phyloP scores from a whole-genome alignment of 228 moss, liverwort and hornwort species.

The Sphagnum magellanicum region DNA sequence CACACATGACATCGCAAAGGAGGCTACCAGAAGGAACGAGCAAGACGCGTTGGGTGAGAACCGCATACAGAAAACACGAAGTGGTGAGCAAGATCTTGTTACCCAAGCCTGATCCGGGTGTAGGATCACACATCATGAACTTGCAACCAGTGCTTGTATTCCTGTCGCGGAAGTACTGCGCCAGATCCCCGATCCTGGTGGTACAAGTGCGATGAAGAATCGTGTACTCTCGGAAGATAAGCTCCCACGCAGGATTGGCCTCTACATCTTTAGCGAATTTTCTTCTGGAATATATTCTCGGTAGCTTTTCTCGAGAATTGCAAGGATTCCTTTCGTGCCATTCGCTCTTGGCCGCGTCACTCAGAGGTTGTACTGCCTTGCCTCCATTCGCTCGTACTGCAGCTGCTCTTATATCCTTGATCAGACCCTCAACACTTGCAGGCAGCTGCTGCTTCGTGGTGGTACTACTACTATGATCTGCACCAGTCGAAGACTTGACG shows the following conservation, averaged over 20 bases:
- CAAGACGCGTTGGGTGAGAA: slow-evolving; percentile 66
- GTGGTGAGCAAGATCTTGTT: slow-evolving; percentile 72
- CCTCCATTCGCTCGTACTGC: background rate
- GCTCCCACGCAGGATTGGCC: slow-evolving; percentile 26
- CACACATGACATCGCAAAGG: slow-evolving; percentile 62
- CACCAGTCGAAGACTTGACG: no score
- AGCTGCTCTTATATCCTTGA: background rate
- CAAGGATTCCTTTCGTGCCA: slow-evolving; percentile 32
- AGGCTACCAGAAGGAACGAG: slow-evolving; percentile 40
- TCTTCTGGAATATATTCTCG: slow-evolving; percentile 21
- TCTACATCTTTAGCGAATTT: slow-evolving; percentile 21
- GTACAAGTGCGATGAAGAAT: slow-evolving; percentile 62
- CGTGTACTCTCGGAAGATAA: slow-evolving; percentile 52
- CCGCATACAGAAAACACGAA: slow-evolving; percentile 52
- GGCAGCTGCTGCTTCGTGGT: no score
- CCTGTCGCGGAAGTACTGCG: slow-evolving; percentile 28
- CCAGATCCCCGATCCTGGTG: slow-evolving; percentile 39
- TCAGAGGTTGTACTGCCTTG: background rate
- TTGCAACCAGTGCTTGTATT: slow-evolving; percentile 51
- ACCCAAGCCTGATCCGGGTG: slow-evolving; percentile 51
- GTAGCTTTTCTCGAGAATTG: slow-evolving; percentile 24
- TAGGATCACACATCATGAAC: slow-evolving; percentile 60
- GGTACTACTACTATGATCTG: no score
- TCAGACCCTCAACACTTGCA: background rate
- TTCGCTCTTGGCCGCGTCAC: slow-evolving; percentile 6